These are phyloP conservation scores for Agapanthus africanus DNA, from an alignment of 106 monocot genomes.

Conservation along the genomic window DNA sequence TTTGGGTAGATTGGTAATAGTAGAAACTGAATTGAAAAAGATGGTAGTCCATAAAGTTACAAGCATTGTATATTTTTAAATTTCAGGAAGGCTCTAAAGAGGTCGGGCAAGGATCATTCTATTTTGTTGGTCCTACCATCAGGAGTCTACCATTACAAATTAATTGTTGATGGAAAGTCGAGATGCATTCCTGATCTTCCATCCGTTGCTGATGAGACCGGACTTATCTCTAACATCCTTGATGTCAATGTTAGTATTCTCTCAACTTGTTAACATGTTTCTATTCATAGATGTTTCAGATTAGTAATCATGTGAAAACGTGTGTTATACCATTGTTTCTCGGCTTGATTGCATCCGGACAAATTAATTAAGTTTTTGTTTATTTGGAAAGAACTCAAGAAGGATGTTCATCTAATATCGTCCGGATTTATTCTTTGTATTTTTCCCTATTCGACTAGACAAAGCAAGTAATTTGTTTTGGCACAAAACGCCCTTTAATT, in stretches of 20 bases:
- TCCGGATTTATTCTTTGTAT: too few relatives aligned
- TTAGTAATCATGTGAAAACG: neutral
- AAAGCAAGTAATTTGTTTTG: neutral
- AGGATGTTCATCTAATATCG: neutral
- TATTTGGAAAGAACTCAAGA: neutral
- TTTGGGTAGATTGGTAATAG: too few relatives aligned
- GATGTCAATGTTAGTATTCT: conserved; percentile 84
- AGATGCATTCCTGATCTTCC: conserved; percentile 67
- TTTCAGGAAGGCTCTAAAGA: conserved; percentile 63
- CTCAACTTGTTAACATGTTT: too few relatives aligned
- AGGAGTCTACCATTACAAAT: conserved; percentile 71
- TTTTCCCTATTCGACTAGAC: too few relatives aligned
- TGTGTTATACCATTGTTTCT: too few relatives aligned
- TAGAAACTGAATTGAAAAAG: too few relatives aligned
- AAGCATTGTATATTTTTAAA: neutral
- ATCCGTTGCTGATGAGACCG: conserved; percentile 46
- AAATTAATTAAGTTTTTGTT: neutral
- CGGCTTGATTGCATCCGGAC: neutral
- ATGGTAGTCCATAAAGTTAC: too few relatives aligned
- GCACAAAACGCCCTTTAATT: neutral
- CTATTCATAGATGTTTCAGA: neutral
- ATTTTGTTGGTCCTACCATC: conserved; percentile 71
- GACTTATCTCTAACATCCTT: conserved; percentile 46
- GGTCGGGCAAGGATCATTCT: conserved; percentile 76
- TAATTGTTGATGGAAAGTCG: conserved; percentile 72